Evolutionary conservation across 306 rosid species (phyloP).

Genomic region (Rosa rugosa): DNA sequence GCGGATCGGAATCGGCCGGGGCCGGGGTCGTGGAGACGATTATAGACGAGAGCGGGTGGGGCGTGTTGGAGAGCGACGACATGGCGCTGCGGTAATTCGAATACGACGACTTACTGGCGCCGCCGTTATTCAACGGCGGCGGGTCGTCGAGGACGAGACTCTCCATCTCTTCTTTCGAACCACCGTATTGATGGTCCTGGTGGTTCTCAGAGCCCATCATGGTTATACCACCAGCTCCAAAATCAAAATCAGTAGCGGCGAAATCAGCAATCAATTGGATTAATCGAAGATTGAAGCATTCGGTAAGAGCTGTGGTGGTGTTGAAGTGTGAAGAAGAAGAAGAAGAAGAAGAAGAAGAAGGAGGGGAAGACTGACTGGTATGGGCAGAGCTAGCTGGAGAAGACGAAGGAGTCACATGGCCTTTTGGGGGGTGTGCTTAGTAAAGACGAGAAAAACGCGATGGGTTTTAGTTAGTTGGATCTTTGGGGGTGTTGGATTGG

Average conservation of each 20-base stretch:
- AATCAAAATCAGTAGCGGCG: background rate
- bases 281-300: background rate
- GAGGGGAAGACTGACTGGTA: slow-evolving; percentile 1
- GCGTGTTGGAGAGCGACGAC: slow-evolving; percentile 52
- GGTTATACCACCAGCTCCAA: slow-evolving; percentile 1
- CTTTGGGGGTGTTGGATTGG: background rate
- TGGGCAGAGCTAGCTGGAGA: slow-evolving; percentile 25
- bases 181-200: slow-evolving; percentile 45
- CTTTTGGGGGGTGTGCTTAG: background rate
- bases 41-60: slow-evolving; percentile 47
- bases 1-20: slow-evolving; percentile 41
- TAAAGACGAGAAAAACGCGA: slow-evolving; percentile 8
- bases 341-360: background rate
- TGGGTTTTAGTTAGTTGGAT: slow-evolving; percentile 14
- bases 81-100: slow-evolving; percentile 75
- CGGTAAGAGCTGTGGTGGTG: background rate
- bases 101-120: slow-evolving; percentile 40
- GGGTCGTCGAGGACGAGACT: slow-evolving; percentile 54
- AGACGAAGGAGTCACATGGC: slow-evolving; percentile 40
- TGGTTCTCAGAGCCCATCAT: slow-evolving; percentile 90
- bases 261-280: background rate
- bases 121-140: slow-evolving; percentile 30
- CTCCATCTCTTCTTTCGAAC: slow-evolving; percentile 54
- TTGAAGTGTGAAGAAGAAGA: background rate
- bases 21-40: slow-evolving; percentile 24